Conservation (phyloP, 495 filamentous ascomycete genomes). For the Immersiella caudata region DNA sequence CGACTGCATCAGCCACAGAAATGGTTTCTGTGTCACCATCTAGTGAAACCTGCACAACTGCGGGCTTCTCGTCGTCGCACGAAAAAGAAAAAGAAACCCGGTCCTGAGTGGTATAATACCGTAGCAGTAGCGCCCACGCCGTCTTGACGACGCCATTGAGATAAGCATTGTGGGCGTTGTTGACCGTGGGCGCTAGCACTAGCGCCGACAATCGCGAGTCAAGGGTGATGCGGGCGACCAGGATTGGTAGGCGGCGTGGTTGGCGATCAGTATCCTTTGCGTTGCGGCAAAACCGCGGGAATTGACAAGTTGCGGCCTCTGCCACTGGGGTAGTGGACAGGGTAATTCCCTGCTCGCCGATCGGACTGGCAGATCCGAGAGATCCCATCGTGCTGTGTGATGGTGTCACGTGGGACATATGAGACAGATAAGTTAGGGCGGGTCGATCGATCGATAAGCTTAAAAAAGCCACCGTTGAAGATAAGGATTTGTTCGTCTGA, state of each 20-base stretch:
- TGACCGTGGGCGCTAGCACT: constrained; percentile 16
- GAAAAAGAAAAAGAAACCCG: constrained; percentile 29
- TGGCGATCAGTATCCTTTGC: constrained; percentile 1
- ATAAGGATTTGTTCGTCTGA: neutral
- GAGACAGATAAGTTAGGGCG: constrained; percentile 5
- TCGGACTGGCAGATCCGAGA: constrained; percentile 15
- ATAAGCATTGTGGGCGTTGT: constrained; percentile 8
- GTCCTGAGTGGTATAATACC: constrained; percentile 33
- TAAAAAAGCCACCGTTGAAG: constrained; percentile 10
- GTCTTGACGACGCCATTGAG: constrained; percentile 24
- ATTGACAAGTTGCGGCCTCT: constrained; percentile 24
- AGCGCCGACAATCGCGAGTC: constrained; percentile 10
- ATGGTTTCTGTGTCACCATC: constrained; percentile 5
- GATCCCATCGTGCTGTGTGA: constrained; percentile 16
- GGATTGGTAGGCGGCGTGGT: constrained; percentile 12
- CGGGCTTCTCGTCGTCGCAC: constrained; percentile 9
- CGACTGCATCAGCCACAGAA: constrained; percentile 16
- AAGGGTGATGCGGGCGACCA: constrained; percentile 22
- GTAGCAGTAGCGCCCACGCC: constrained; percentile 31
- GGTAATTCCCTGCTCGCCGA: constrained; percentile 21
- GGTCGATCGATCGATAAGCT: constrained; percentile 15
- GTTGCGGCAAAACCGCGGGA: constrained; percentile 25
- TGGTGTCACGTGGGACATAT: constrained; percentile 12
- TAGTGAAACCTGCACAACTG: constrained; percentile 22
- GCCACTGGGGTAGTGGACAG: neutral